Base-by-base conservation (phyloP, 148 eudicot genomes). In the Vaccinium myrtillus region DNA sequence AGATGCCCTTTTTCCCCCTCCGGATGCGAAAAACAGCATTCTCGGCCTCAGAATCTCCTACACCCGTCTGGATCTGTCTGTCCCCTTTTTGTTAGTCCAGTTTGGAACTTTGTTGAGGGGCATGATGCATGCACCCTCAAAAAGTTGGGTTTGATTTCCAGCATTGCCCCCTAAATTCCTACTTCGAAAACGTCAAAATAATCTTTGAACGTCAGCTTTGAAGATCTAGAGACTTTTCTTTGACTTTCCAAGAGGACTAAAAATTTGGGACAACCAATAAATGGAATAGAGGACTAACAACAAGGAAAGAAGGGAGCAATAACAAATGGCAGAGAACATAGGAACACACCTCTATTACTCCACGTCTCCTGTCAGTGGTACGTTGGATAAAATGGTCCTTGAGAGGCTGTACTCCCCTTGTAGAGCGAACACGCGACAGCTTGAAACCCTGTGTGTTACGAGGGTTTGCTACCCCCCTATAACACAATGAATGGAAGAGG, bases 301-400 rank as follows among this genome's bases (percentile, higher is more conserved):
- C 48, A 32, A 71, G 21, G 74, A 21, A 8, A 15, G 6, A 30
- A 27, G 74, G 74, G 18, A 21, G 16, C 23, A 77, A 50, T 50
- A 43, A 49, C 23, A 55, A 54, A 54, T 16, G 36, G 23, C 67
- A 11, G 32, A 55, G 48, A 55, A 27, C 39, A 55, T 9, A n/a
- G 54, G 30, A 75, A 32, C 84, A 83, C 59, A 97, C 99, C 99
- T 97, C 99, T 84, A 95, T 92, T 82, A 97, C 91, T 54, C 99
- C 99, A 59, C 98, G 98, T 53, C 99, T 92, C 83, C 98, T 93
- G 84, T 97, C 99, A 81, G 98, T 97, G 69, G 98, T 91, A 83
- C 92, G 92, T 75, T 95, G 98, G 36, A 95, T 88, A 79, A 91
- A 89, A 86, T 93, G 89, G 81, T 94, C 95, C 90, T 88, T 96